phyloP scores from a whole-genome alignment of 2,329 filamentous ascomycete species.

The Colletotrichum caudatum region DNA sequence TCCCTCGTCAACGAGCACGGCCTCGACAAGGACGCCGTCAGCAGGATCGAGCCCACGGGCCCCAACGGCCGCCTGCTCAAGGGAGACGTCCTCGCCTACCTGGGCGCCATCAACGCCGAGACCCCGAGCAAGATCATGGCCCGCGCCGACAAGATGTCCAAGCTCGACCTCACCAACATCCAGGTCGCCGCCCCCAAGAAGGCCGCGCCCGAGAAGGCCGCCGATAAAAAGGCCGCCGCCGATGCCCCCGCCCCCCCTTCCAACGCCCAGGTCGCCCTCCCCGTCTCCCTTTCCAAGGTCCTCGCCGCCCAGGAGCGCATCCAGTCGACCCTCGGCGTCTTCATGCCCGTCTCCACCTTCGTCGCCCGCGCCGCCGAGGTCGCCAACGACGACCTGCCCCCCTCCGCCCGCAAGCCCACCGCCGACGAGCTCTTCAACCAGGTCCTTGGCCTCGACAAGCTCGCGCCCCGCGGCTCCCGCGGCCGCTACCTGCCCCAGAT shows the following conservation, averaged over 20 bases:
- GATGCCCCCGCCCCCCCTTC: constrained; percentile 56
- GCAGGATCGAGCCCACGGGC: constrained; percentile 87
- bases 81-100: constrained; percentile 91
- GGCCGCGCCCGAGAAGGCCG: constrained; percentile 53
- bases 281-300: constrained; percentile 83
- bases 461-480: constrained; percentile 59
- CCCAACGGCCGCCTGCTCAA: constrained; percentile 91
- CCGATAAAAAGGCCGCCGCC: constrained; percentile 39
- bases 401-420: constrained; percentile 73
- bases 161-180: constrained; percentile 96
- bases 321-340: constrained; percentile 80
- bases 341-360: constrained; percentile 87
- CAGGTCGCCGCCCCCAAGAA: constrained; percentile 74
- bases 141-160: constrained; percentile 79
- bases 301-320: constrained; percentile 85
- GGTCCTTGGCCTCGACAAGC: constrained; percentile 77
- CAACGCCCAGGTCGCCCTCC: constrained; percentile 73
- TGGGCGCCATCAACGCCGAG: constrained; percentile 80
- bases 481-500: constrained; percentile 81
- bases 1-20: constrained; percentile 84
- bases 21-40: constrained; percentile 78
- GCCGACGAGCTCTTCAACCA: constrained; percentile 90
- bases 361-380: constrained; percentile 85
- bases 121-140: constrained; percentile 78
- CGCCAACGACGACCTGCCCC: constrained; percentile 88